Evolutionary conservation across 305 asterid genomes (phyloP).

Genomic region (Ilex paraguariensis): DNA sequence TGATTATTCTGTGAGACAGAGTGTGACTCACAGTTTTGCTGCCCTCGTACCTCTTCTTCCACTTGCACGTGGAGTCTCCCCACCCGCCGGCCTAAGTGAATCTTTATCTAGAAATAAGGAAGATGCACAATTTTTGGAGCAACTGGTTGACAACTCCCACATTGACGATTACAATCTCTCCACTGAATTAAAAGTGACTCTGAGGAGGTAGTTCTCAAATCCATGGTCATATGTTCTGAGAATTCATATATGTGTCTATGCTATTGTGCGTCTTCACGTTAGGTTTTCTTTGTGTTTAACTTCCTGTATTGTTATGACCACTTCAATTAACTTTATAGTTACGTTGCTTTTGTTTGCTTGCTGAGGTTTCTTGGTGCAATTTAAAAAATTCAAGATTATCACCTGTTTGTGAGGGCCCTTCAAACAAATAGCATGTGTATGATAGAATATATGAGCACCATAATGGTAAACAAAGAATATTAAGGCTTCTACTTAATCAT

Average conservation of each 20-base stretch:
- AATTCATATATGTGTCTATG: constrained; percentile 3
- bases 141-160: constrained; percentile 93
- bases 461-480: no score
- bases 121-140: constrained; percentile 93
- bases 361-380: no score
- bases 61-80: constrained; percentile 80
- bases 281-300: no score
- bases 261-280: not conserved
- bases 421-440: no score
- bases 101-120: constrained; percentile 79
- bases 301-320: no score
- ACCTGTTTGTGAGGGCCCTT: no score
- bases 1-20: constrained; percentile 94
- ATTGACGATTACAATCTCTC: constrained; percentile 92
- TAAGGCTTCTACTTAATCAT: no score
- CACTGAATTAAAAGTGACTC: constrained; percentile 78
- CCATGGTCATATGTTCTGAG: not conserved
- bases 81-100: constrained; percentile 75
- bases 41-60: constrained; percentile 97
- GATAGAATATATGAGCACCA: no score
- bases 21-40: constrained; percentile 98
- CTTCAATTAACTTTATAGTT: no score
- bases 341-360: no score
- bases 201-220: constrained; percentile 66
- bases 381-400: no score